These are phyloP conservation scores for Stagonosporopsis vannaccii DNA, from an alignment of 2,329 filamentous ascomycete genomes.

Conservation along the genomic window DNA sequence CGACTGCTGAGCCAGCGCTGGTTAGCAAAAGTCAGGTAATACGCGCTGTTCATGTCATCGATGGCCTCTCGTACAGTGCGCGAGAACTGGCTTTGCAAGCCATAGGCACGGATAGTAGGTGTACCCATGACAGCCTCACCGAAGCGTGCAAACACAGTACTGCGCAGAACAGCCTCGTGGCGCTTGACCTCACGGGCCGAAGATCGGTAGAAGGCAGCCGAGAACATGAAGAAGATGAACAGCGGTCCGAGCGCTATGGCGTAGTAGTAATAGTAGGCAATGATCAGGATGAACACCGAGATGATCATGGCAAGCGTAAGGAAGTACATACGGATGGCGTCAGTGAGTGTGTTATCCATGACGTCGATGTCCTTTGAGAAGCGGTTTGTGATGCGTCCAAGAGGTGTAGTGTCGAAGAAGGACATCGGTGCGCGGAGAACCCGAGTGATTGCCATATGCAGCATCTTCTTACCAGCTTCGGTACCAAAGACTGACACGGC, in stretches of 20 bases:
- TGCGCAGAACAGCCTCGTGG: conserved; percentile 88
- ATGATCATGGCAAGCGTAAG: conserved; percentile 70
- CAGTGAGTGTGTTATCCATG: conserved; percentile 91
- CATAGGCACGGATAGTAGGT: conserved; percentile 88
- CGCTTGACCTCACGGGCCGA: conserved; percentile 95
- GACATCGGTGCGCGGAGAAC: conserved; percentile 77
- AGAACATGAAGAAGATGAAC: conserved; percentile 78
- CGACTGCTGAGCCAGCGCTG: conserved; percentile 91
- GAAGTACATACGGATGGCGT: conserved; percentile 92
- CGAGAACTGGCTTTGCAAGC: conserved; percentile 78
- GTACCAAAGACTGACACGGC: conserved; percentile 81
- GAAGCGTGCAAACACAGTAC: conserved; percentile 88
- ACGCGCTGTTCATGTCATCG: conserved; percentile 91
- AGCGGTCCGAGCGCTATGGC: conserved; percentile 73
- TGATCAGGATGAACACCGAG: conserved; percentile 85
- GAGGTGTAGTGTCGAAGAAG: conserved; percentile 96
- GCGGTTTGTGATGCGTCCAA: conserved; percentile 94
- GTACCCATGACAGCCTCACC: conserved; percentile 85
- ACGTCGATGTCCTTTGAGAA: conserved; percentile 96
- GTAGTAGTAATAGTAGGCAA: conserved; percentile 95
- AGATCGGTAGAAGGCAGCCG: conserved; percentile 85
- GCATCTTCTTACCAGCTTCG: conserved; percentile 79
- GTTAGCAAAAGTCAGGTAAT: conserved; percentile 94
- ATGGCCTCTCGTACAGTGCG: conserved; percentile 73
- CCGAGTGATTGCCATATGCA: conserved; percentile 78